Evolutionary conservation across 2,329 filamentous ascomycete species (phyloP), one percentile per base, ranked within the genome.

Genomic region (Calonectria henricotiae): DNA sequence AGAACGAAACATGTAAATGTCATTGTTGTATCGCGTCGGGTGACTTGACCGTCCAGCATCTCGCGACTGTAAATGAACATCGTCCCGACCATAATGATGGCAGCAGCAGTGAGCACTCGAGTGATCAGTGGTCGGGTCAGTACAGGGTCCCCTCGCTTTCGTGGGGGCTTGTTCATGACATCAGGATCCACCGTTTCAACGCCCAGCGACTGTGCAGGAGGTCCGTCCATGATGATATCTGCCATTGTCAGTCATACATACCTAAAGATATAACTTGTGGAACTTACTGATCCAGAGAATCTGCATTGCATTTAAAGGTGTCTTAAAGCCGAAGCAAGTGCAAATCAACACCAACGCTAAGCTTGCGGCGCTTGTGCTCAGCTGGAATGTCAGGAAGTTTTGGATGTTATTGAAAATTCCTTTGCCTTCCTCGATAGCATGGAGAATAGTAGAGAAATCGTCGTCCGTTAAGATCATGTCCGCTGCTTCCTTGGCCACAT

Each of bases 191-290:
- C 96, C 20, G 92, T 92, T 81, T 99, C 96, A 41, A 99, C 96
- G 44, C 96, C 97, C 1, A 99, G 91, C 12, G 96, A 99, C 83
- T 99, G 96, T 1, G 96, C 96, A 1, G 96, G 96, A 17, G 96
- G 96, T 11, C 97, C 96, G 83, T 99, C 97, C 97, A 99, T 99
- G 77, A 99, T 95, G 80, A 99, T 98, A 81, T 99, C 96, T 98
- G 76, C 12, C 5, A n/a, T 41, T 25, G 41, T 39, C 20, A 54
- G 66, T 80, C 71, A 78, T 71, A 17, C 30, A 43, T 44, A 17
- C 11, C 46, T 13, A 5, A 7, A 12, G 27, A 3, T 17, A 11
- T 4, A 4, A 20, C 62, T 9, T 25, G n/a, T 7, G 60, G 7
- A 13, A 89, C 94, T 85, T 86, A 98, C 96, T 99, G 79, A 99